Evolutionary conservation across 192 early-diverging fungal species (phyloP).

Genomic region (Cladochytrium replicatum): DNA sequence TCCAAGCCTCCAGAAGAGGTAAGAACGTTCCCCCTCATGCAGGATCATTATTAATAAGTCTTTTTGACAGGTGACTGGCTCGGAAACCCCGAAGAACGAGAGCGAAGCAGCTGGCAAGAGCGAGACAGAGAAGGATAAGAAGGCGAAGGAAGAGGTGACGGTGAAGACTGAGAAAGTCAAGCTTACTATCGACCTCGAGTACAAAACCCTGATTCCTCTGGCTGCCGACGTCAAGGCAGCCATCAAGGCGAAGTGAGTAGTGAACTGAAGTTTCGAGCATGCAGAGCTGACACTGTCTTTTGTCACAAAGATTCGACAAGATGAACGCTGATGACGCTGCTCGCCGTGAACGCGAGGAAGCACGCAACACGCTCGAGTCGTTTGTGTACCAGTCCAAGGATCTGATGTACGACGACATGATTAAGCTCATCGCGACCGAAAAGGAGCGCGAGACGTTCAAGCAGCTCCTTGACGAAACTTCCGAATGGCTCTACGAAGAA

Average conservation of each 20-base stretch:
- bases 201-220: constrained; percentile 45
- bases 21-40: too few species aligned
- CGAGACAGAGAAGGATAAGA: constrained; percentile 9
- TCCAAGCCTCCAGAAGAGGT: too few species aligned
- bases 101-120: constrained; percentile 1
- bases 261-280: too few species aligned
- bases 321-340: constrained; percentile 67
- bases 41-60: background rate
- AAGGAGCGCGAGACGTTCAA: constrained; percentile 58
- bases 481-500: constrained; percentile 82
- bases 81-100: background rate
- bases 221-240: constrained; percentile 20
- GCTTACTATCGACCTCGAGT: constrained; percentile 46
- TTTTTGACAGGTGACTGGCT: background rate
- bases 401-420: constrained; percentile 65
- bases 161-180: constrained; percentile 37
- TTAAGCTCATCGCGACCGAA: constrained; percentile 55
- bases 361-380: constrained; percentile 79
- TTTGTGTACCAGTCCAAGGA: constrained; percentile 83
- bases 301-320: constrained; percentile 31
- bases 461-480: constrained; percentile 39
- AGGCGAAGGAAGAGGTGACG: constrained; percentile 11
- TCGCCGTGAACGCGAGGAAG: constrained; percentile 66
- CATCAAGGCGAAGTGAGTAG: constrained; percentile 22
- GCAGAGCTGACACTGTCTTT: background rate